Conservation (phyloP, 2,329 filamentous ascomycete genomes). For the Aspergillus fijiensis region DNA sequence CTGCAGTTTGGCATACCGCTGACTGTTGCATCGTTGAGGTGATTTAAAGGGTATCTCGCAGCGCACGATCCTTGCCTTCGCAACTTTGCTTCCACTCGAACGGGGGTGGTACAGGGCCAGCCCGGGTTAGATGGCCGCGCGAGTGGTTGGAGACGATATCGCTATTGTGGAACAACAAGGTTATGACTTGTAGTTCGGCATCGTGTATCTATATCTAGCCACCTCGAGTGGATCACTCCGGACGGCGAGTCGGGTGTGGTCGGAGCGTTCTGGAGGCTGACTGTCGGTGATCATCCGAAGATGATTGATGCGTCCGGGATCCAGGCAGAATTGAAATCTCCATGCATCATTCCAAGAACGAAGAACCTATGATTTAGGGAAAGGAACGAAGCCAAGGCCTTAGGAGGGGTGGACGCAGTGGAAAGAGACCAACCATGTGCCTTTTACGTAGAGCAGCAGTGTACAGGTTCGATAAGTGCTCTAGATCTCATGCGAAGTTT, state of each 20-base stretch:
- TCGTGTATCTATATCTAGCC: constrained; percentile 13
- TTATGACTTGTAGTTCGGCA: neutral
- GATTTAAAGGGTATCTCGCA: constrained; percentile 11
- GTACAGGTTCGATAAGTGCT: constrained; percentile 11
- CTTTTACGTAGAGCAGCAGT: constrained; percentile 19
- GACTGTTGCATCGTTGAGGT: neutral
- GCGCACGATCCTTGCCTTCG: neutral
- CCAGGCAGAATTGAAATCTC: constrained; percentile 16
- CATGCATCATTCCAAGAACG: constrained; percentile 9
- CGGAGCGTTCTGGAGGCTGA: constrained; percentile 13
- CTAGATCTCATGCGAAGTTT: constrained; percentile 12
- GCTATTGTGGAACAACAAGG: neutral
- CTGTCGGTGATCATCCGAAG: constrained; percentile 11
- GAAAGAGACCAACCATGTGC: constrained; percentile 8
- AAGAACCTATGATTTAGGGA: constrained; percentile 14
- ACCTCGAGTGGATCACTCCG: constrained; percentile 9
- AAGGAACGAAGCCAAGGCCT: constrained; percentile 17
- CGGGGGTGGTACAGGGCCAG: neutral
- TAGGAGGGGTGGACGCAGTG: constrained; percentile 9
- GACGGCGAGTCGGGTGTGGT: constrained; percentile 16
- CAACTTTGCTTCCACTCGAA: neutral
- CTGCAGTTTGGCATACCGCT: constrained; percentile 18
- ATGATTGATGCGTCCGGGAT: constrained; percentile 14
- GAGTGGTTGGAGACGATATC: neutral
- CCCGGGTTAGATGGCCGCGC: neutral